Evolutionary conservation across 345 rosid species (phyloP).

Genomic region (Dipteronia sinensis): DNA sequence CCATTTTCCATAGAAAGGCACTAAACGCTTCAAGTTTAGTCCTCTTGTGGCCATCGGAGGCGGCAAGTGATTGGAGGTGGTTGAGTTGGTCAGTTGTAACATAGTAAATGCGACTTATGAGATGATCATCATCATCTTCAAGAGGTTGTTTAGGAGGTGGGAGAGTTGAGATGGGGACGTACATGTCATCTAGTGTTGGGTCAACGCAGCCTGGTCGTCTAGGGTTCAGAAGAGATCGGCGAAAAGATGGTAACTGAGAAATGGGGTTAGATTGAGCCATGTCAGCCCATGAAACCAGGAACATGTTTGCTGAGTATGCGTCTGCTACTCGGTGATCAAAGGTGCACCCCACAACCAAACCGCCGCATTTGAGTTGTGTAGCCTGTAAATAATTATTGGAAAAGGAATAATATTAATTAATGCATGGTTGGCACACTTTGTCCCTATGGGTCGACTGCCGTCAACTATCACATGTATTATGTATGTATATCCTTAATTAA

Average conservation of each 20-base stretch:
- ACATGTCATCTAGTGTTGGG: constrained; percentile 50
- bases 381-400: constrained; percentile 34
- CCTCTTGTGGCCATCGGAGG: constrained; percentile 32
- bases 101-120: constrained; percentile 62
- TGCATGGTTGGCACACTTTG: too few relatives aligned
- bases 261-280: constrained; percentile 44
- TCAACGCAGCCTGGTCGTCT: constrained; percentile 43
- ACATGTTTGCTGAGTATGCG: constrained; percentile 75
- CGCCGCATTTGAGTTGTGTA: constrained; percentile 67
- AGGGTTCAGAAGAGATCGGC: constrained; percentile 61
- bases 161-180: constrained; percentile 46
- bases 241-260: constrained; percentile 51
- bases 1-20: constrained; percentile 70
- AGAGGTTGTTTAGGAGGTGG: constrained; percentile 42
- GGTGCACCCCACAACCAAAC: constrained; percentile 64
- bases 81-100: constrained; percentile 36
- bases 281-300: constrained; percentile 73
- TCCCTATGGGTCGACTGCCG: too few relatives aligned
- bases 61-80: constrained; percentile 47
- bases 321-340: constrained; percentile 83
- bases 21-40: constrained; percentile 68
- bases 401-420: too few relatives aligned
- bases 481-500: too few relatives aligned
- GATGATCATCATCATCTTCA: constrained; percentile 18
- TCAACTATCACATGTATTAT: too few relatives aligned